Evolutionary conservation across 2,329 filamentous ascomycete genomes (phyloP).

Genomic region (Tolypocladium inflatum): DNA sequence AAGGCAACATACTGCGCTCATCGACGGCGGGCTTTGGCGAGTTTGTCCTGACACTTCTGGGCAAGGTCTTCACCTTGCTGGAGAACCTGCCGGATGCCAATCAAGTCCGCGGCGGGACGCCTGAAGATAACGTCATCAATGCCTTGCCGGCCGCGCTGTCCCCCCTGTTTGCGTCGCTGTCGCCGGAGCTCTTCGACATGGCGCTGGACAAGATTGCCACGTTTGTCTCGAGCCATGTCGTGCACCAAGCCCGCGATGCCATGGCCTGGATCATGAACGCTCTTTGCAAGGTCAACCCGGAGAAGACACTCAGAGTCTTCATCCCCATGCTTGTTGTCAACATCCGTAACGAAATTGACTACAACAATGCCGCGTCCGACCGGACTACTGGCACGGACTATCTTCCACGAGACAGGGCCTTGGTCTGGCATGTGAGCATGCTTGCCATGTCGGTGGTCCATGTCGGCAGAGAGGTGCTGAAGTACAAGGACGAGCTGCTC

Average conservation of each 20-base stretch:
- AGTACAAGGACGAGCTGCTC: slow-evolving; percentile 81
- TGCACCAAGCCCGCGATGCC: slow-evolving; percentile 91
- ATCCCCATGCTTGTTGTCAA: slow-evolving; percentile 83
- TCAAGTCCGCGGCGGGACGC: slow-evolving; percentile 78
- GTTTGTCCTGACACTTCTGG: slow-evolving; percentile 82
- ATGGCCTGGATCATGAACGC: slow-evolving; percentile 99
- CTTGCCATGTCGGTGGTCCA: slow-evolving; percentile 98
- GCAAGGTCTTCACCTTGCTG: slow-evolving; percentile 87
- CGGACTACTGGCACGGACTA: slow-evolving; percentile 90
- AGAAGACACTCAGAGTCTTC: slow-evolving; percentile 85
- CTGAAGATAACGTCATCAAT: slow-evolving; percentile 95
- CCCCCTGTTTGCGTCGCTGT: slow-evolving; percentile 81
- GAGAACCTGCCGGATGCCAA: slow-evolving; percentile 92
- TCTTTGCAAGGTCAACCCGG: slow-evolving; percentile 88
- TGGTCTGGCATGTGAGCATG: slow-evolving; percentile 96
- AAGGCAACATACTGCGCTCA: slow-evolving; percentile 79
- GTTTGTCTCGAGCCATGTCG: slow-evolving; percentile 88
- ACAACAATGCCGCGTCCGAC: slow-evolving; percentile 91
- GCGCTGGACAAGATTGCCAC: slow-evolving; percentile 84
- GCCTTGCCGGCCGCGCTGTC: slow-evolving; percentile 86
- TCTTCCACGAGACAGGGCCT: slow-evolving; percentile 77
- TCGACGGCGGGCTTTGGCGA: slow-evolving; percentile 92
- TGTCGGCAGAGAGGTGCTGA: slow-evolving; percentile 80
- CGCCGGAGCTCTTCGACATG: slow-evolving; percentile 86
- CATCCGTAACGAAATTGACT: slow-evolving; percentile 93